A percentile compares a stretch with the other conserved stretches of the same genome.
Conservation (phyloP, 164 flowering plant genomes). For the Kingdonia uniflora region DNA sequence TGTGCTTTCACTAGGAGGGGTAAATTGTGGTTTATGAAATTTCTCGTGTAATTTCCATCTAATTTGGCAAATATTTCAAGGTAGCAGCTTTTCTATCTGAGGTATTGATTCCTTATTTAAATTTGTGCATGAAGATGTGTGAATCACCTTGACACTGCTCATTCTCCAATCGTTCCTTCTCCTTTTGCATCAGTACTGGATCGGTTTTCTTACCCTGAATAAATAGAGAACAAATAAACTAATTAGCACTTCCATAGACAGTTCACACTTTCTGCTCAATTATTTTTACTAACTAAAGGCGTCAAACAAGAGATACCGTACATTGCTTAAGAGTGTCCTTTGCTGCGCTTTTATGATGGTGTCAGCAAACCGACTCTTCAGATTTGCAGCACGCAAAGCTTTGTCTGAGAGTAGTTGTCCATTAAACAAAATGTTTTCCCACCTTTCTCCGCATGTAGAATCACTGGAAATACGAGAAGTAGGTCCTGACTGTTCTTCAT, state of each 20-base stretch:
- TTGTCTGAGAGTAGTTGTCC: conserved; percentile 54
- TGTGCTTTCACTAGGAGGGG: no score
- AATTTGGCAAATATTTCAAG: not conserved
- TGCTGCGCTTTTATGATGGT: conserved; percentile 73
- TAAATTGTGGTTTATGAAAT: no score
- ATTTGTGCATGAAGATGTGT: no score
- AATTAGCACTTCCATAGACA: not conserved
- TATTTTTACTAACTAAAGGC: not conserved
- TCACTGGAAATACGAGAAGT: conserved; percentile 15
- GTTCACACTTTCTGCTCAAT: not conserved
- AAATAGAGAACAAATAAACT: not conserved
- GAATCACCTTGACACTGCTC: conserved; percentile 58
- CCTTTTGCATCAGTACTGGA: conserved; percentile 38
- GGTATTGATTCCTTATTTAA: not conserved
- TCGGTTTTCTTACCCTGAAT: conserved; percentile 50
- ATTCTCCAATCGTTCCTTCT: conserved; percentile 53
- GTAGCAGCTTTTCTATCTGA: no score
- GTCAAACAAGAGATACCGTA: conserved; percentile 16
- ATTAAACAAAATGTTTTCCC: conserved; percentile 19
- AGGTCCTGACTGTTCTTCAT: conserved; percentile 26
- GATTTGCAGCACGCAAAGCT: conserved; percentile 77
- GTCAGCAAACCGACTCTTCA: conserved; percentile 77
- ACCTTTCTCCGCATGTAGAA: conserved; percentile 30
- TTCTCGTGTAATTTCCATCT: no score
- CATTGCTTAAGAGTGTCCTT: conserved; percentile 48